Base-by-base conservation (phyloP, 2,329 filamentous ascomycete genomes). In the Aspergillus eucalypticola region DNA sequence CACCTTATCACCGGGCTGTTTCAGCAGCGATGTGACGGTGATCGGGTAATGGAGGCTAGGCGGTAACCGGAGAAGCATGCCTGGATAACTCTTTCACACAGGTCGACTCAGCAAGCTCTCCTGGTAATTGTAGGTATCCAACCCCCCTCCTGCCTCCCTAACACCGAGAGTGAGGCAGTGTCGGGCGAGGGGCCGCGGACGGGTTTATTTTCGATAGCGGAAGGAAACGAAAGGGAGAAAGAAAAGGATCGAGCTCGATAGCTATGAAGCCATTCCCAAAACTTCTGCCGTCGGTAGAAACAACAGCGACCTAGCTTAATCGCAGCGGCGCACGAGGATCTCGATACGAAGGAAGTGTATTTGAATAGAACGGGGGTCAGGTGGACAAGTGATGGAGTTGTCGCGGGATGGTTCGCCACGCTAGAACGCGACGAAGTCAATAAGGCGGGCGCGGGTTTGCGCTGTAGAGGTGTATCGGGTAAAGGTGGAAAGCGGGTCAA, bases 11-110 rank as follows among this genome's bases (percentile, higher is more conserved):
- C 90, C 90, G 19, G 86, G 85, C 66, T 83, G 80, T 76, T 92
- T 92, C 67, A 94, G 85, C 62, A 98, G 84, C 76, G 91, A 90
- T 69, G 88, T 92, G 77, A 99, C 89, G 68, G 90, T 96, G 78
- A 98, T 93, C 70, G 95, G 95, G 78, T 98, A 99, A 77, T 90
- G 90, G 68, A 97, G 86, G 77, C 86, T 77, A 56, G 75, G 64
- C 62, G 80, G 80, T 66, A 82, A 69, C 73, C 75, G 76, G 69
- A 82, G 71, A 70, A 80, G 77, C 80, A 82, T 82, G 60, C 68
- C 73, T 67, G 54, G 61, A 54, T 57, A 29, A 21, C 42, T 29
- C 54, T 38, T 44, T 54, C 59, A 38, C 54, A 17, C 32, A 10
- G 32, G 10, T 35, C 32, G 32, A 5, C 32, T 35, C 32, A 35